These are phyloP conservation scores for Ascochyta viciae-villosae DNA, from an alignment of 2,329 filamentous ascomycete genomes.

Conservation along the genomic window DNA sequence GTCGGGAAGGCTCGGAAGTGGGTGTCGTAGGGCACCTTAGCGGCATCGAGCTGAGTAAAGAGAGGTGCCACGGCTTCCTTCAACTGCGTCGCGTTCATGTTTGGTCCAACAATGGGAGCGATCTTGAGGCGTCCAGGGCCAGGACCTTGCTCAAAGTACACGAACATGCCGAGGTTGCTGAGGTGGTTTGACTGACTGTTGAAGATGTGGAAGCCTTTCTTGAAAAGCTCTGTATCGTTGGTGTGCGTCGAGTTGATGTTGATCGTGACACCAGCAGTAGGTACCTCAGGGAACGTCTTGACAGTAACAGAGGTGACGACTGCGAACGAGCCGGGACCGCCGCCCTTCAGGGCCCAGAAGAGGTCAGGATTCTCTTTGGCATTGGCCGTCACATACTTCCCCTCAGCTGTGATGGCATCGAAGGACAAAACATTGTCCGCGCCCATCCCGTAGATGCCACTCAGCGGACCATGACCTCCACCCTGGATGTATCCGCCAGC, in stretches of 20 bases:
- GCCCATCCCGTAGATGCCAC: constrained; percentile 5
- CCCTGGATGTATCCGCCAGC: constrained; percentile 50
- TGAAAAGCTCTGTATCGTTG: constrained; percentile 39
- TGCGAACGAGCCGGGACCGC: constrained; percentile 42
- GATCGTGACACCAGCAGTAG: constrained; percentile 41
- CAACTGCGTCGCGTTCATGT: constrained; percentile 38
- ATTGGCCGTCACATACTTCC: constrained; percentile 40
- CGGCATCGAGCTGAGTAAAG: constrained; percentile 37
- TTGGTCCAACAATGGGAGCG: constrained; percentile 43
- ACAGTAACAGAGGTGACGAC: constrained; percentile 42
- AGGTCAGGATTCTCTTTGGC: constrained; percentile 46
- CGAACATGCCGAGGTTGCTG: constrained; percentile 43
- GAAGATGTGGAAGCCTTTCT: constrained; percentile 42
- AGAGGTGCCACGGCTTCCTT: constrained; percentile 38
- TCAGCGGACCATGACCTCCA: constrained; percentile 3
- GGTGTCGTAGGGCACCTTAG: constrained; percentile 40
- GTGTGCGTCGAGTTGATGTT: constrained; percentile 48
- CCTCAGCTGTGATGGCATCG: constrained; percentile 49
- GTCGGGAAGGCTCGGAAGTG: constrained; percentile 42
- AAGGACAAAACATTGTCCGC: constrained; percentile 35
- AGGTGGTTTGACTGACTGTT: constrained; percentile 46
- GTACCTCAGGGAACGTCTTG: constrained; percentile 43
- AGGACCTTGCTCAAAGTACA: constrained; percentile 42
- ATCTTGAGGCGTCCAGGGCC: constrained; percentile 40
- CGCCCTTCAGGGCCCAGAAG: constrained; percentile 48